phyloP scores from a whole-genome alignment of 2,329 filamentous ascomycete genomes.

The Fusarium longipes region DNA sequence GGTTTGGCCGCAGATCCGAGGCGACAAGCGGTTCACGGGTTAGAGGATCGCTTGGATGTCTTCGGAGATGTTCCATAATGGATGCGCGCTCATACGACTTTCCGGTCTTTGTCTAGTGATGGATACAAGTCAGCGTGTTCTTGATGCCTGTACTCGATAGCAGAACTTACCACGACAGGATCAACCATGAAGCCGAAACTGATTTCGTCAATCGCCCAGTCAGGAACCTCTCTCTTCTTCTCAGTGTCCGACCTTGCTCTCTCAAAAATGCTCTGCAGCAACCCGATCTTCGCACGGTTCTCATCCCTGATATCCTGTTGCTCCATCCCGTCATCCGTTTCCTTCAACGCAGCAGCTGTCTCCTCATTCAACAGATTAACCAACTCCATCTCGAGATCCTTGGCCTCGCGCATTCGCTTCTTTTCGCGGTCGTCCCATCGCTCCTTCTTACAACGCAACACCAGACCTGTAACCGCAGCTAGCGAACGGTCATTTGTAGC shows the following conservation, averaged over 20 bases:
- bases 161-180: conserved; percentile 66
- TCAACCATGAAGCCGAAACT: conserved; percentile 80
- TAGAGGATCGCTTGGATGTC: conserved; percentile 80
- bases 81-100: conserved; percentile 90
- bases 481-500: conserved; percentile 73
- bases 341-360: conserved; percentile 56
- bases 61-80: conserved; percentile 85
- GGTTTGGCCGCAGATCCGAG: conserved; percentile 81
- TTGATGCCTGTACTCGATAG: background rate
- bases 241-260: conserved; percentile 58
- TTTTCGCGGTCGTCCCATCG: conserved; percentile 83
- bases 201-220: conserved; percentile 82
- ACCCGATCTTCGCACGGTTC: conserved; percentile 58
- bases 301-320: conserved; percentile 60
- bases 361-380: conserved; percentile 62
- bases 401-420: conserved; percentile 65
- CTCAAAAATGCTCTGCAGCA: conserved; percentile 64
- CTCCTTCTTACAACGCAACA: conserved; percentile 84
- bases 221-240: conserved; percentile 71
- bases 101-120: conserved; percentile 78
- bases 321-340: conserved; percentile 60
- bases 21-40: conserved; percentile 79
- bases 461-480: conserved; percentile 75
- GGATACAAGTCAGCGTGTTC: conserved; percentile 21
- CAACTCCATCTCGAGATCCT: conserved; percentile 70